Evolutionary conservation across 73 alveolate genomes (phyloP).

Genomic region (Paramecium octaurelia): DNA sequence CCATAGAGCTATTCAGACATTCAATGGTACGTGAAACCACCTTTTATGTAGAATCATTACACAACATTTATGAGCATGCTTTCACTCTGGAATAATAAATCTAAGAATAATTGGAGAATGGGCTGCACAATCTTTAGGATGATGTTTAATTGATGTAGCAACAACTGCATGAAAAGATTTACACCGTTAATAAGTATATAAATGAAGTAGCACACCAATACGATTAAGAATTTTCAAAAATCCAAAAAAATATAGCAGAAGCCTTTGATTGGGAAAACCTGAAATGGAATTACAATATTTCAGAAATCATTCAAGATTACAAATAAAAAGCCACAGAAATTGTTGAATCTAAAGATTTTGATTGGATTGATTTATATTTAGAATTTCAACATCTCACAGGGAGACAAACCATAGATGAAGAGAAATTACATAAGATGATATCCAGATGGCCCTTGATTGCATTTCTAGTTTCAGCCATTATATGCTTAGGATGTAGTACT

Average conservation of each 20-base stretch:
- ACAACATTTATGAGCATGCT: neutral
- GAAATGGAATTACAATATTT: conserved; percentile 1
- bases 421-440: neutral
- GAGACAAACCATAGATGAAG: neutral
- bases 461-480: conserved; percentile 81
- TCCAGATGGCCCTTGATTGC: conserved; percentile 85
- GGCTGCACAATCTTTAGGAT: neutral
- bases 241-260: neutral
- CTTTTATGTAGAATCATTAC: neutral
- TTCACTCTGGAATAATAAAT: neutral
- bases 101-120: neutral
- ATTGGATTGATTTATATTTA: conserved; percentile 63
- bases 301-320: neutral
- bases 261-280: conserved; percentile 26
- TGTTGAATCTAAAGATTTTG: conserved; percentile 50
- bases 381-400: neutral
- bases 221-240: neutral
- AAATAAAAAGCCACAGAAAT: neutral
- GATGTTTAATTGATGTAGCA: neutral
- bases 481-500: conserved; percentile 81
- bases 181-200: neutral
- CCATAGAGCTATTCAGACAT: conserved; percentile 11
- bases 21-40: conserved; percentile 15
- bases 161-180: neutral
- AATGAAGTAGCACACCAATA: neutral